phyloP scores from a whole-genome alignment of 768 basidiomycete genomes.

The Hericium rajendrae region DNA sequence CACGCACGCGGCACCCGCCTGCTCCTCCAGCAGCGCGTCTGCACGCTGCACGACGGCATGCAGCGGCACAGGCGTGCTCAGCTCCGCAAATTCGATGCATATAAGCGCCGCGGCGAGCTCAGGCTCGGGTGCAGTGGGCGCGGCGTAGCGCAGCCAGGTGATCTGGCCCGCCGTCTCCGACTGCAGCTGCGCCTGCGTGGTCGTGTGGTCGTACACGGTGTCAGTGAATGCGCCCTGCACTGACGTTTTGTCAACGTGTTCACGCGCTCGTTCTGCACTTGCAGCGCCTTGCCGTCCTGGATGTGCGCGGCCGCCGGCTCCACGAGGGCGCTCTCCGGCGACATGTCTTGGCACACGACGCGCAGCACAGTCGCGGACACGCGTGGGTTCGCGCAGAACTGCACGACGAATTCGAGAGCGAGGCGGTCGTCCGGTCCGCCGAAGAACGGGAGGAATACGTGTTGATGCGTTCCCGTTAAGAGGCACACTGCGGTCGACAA shows the following conservation, averaged over 20 bases:
- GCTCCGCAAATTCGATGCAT: no score
- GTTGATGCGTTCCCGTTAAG: conserved; percentile 27
- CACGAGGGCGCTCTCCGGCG: conserved; percentile 7
- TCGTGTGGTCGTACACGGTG: conserved; percentile 58
- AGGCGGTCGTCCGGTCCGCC: conserved; percentile 91
- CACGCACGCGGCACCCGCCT: no score
- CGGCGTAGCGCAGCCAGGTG: conserved; percentile 59
- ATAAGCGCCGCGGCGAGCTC: no score
- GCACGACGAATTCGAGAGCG: conserved; percentile 75
- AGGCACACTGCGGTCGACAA: conserved; percentile 50
- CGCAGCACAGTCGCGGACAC: conserved; percentile 70
- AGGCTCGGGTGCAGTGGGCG: no score
- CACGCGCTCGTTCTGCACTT: conserved; percentile 11
- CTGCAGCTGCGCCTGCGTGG: conserved; percentile 57
- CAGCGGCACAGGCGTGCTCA: no score
- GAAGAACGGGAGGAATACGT: conserved; percentile 84
- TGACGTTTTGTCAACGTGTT: conserved; percentile 32
- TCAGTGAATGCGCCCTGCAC: conserved; percentile 41
- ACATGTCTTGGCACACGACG: conserved; percentile 41
- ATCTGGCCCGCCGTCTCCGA: conserved; percentile 82
- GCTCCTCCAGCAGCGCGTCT: no score
- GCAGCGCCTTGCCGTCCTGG: conserved; percentile 2
- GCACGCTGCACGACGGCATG: no score
- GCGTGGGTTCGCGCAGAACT: conserved; percentile 62
- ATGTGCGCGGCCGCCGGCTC: conserved; percentile 16